These are phyloP conservation scores for Penicillium simplicissimum DNA, from an alignment of 495 filamentous ascomycete genomes.

Conservation along the genomic window DNA sequence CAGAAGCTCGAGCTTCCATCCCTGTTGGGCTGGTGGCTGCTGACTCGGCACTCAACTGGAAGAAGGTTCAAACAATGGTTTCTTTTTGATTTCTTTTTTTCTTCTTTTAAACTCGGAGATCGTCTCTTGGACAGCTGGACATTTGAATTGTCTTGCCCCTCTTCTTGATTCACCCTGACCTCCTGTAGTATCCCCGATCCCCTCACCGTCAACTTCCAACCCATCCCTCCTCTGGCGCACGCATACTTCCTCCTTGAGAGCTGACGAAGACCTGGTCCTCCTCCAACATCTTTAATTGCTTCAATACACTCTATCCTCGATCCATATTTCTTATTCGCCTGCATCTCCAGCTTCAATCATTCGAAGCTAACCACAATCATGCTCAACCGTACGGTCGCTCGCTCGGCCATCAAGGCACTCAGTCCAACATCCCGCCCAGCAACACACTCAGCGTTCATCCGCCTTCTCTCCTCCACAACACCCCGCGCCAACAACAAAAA, in stretches of 20 bases:
- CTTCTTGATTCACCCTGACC: neutral
- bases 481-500: conserved; percentile 30
- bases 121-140: neutral
- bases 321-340: neutral
- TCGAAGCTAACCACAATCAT: conserved; percentile 15
- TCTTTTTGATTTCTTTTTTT: too few species aligned
- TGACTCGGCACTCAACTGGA: neutral
- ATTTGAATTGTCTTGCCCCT: neutral
- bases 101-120: neutral
- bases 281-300: neutral
- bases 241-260: neutral
- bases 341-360: neutral
- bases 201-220: neutral
- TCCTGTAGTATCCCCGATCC: too few species aligned
- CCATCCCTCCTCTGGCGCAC: neutral
- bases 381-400: conserved; percentile 36
- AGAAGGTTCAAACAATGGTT: neutral
- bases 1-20: conserved; percentile 7
- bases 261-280: neutral
- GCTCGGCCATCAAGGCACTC: conserved; percentile 32
- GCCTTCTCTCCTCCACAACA: conserved; percentile 35
- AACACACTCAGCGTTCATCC: conserved; percentile 18
- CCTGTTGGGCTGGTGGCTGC: neutral
- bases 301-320: neutral
- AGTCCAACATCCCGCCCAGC: conserved; percentile 27